These are phyloP conservation scores for Fraxinus angustifolia DNA, from an alignment of 305 asterid species.

Conservation along the genomic window DNA sequence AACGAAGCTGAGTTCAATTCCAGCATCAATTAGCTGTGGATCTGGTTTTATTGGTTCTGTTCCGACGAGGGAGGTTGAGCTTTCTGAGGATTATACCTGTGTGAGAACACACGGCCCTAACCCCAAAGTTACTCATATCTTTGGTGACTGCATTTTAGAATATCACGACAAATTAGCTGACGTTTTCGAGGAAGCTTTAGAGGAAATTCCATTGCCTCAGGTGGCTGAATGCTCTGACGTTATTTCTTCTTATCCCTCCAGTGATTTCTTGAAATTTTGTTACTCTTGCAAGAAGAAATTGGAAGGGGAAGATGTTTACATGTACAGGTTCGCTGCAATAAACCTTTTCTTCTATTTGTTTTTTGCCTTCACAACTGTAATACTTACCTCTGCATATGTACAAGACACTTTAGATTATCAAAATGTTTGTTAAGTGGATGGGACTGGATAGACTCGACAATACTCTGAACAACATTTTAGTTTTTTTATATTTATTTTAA, in stretches of 20 bases:
- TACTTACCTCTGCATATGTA: background rate
- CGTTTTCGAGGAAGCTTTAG: conserved; percentile 34
- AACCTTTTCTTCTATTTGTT: background rate
- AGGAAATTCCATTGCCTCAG: conserved; percentile 22
- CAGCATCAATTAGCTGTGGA: conserved; percentile 24
- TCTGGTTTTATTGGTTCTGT: conserved; percentile 38
- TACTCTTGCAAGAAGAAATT: conserved; percentile 68
- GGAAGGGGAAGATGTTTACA: conserved; percentile 91
- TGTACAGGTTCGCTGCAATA: conserved; percentile 66
- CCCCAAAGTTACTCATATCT: conserved; percentile 86
- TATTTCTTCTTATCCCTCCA: conserved; percentile 34
- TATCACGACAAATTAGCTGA: conserved; percentile 51
- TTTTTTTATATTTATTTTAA: background rate
- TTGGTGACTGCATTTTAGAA: conserved; percentile 84
- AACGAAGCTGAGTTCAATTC: conserved; percentile 25
- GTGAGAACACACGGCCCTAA: conserved; percentile 82
- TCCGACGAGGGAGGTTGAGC: conserved; percentile 70
- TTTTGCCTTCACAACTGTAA: background rate
- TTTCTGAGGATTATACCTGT: conserved; percentile 93
- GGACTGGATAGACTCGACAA: background rate
- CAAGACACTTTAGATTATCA: background rate
- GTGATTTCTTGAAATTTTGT: conserved; percentile 73
- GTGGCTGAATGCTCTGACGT: conserved; percentile 26
- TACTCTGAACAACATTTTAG: background rate
- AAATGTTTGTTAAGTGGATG: background rate